A percentile compares a stretch with the other conserved stretches of the same genome.
Evolutionary conservation across 192 early-diverging fungal species (phyloP).

Genomic region (Backusella luteola): DNA sequence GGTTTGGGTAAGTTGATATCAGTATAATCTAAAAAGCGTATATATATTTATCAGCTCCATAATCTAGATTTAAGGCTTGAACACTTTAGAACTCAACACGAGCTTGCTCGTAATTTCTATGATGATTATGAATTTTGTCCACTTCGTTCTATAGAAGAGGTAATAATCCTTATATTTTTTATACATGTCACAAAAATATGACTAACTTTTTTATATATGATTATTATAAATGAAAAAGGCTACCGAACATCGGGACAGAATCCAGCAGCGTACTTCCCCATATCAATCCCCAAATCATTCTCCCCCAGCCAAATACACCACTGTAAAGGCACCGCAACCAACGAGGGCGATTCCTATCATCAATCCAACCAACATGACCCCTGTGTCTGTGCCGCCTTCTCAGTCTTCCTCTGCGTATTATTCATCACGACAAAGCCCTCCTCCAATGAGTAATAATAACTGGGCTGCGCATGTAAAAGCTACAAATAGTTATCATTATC

Average conservation of each 20-base stretch:
- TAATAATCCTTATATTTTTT: constrained; percentile 15
- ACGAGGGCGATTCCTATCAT: constrained; percentile 47
- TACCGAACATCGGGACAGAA: constrained; percentile 17
- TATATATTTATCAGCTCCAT: not conserved
- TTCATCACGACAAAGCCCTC: not conserved
- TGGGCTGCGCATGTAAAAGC: not conserved
- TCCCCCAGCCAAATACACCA: constrained; percentile 10
- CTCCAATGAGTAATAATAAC: not conserved
- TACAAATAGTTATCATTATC: not conserved
- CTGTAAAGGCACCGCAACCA: not conserved
- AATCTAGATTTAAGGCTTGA: constrained; percentile 32
- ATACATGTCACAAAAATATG: constrained; percentile 1
- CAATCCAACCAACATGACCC: constrained; percentile 46
- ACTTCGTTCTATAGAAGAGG: constrained; percentile 47
- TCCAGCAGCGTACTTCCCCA: constrained; percentile 15
- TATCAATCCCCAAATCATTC: constrained; percentile 11
- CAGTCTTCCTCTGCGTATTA: not conserved
- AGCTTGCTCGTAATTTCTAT: constrained; percentile 50
- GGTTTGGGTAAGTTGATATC: not conserved
- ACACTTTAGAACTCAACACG: constrained; percentile 47
- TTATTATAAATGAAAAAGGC: not conserved
- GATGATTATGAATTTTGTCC: constrained; percentile 61
- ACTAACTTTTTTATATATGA: constrained; percentile 1
- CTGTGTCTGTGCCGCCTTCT: constrained; percentile 32
- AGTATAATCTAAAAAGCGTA: not conserved